Evolutionary conservation across 1,139 yeast species (phyloP), one percentile per base, ranked within the genome.

Genomic region (Magnusiomyces starmeri): DNA sequence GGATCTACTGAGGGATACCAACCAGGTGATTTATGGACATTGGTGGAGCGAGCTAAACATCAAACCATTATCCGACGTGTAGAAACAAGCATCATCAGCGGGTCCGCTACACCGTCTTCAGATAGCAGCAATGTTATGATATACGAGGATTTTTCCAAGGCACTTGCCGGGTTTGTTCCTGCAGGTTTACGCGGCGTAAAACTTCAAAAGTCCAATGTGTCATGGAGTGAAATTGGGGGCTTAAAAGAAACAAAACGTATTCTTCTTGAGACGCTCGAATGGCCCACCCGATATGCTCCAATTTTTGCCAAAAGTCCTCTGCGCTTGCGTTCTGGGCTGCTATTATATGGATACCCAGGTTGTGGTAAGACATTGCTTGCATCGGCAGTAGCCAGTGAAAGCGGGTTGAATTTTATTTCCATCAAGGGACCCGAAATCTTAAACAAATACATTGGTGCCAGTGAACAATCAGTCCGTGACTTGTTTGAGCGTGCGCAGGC

Each of bases 221-320:
- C 77, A 43, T 92, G 98, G 98, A 62, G 75, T 1, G 96, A 89
- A 59, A 88, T 92, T 60, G 98, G 97, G 8, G 98, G 97, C 0
- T 71, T 92, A 48, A 71, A 70, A 27, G 85, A 82, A 20, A 95
- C 95, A 1, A 92, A 90, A 62, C 74, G 76, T 10, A 74, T 87
- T 0, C 69, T 92, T 24, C 68, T 89, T 48, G 97, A 92, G 65
- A 92, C 97, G 0, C 70, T 92, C 40, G 97, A 92, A 65, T 90
- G 97, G 97, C 98, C 98, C 1, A 88, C 96, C 0, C 85, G 83
- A 62, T 92, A 90, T 64, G 95, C 96, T 0, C 97, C 97, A 2
- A 87, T 92, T 27, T 92, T 92, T 67, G 83, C 85, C 20, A 82
- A 81, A 59, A 87, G 96, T 63, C 96, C 97, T 0, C 71, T 92